Base-by-base conservation (phyloP, 345 rosid genomes). In the Hevea brasiliensis region DNA sequence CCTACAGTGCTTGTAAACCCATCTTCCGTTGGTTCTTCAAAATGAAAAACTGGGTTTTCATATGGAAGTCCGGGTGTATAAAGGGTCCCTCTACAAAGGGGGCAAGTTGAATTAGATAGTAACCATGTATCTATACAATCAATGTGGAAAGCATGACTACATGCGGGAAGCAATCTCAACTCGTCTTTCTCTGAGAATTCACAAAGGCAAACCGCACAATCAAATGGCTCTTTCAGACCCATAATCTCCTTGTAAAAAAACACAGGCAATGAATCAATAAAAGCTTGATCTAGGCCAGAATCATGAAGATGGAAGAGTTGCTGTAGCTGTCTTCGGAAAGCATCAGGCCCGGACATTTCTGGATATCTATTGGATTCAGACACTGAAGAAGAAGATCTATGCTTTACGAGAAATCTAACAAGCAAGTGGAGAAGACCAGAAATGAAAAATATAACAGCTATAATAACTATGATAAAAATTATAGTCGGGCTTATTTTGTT, bases 41-140 rank as follows among this genome's bases (percentile, higher is more conserved):
- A 80, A 70, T 73, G 82, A 79, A 86, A 87, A 77, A 84, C 79
- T 11, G 88, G 88, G 85, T 86, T 84, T 27, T 93, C 91, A 63
- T 75, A 70, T 8, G 84, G 75, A 76, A 86, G 18, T 51, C 87
- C 93, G 3, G 84, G 53, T n/a, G 84, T 73, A 78, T 79, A 82
- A 75, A 93, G 87, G 76, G 84, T 81, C 42, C 90, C 92, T 86
- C 97, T 89, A 76, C 98, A 93, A 42, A 93, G 95, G 35, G 98
- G 98, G 68, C 98, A 93, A 50, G 95, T 91, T 17, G 98, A 93
- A 74, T 91, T 91, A 37, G 96, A 91, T 69, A 93, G 85, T 40
- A 93, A 82, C 98, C 98, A 93, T 15, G 96, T 86, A 76, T 91
- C 98, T 78, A 93, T 93, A 73, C 97, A 93, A 65, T 91, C 89